Percentiles rank a stretch among this genome's conserved stretches.
Conservation (phyloP, 1,284 basidiomycete genomes). For the Cutaneotrichosporon curvatum region DNA sequence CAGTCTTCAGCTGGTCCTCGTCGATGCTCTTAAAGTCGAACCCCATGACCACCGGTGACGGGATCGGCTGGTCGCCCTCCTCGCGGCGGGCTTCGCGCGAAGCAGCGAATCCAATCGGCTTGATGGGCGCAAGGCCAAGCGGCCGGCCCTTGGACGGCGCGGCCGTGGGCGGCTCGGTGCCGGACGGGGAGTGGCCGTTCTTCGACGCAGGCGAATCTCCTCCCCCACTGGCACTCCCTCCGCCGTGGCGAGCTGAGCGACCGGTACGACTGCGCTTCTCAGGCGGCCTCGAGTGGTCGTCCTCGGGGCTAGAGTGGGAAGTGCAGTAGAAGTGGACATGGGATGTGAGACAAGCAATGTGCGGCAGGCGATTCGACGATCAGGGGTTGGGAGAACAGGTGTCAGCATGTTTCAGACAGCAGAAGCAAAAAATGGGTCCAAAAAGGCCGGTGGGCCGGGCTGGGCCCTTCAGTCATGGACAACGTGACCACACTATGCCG, state of each 20-base stretch:
- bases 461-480: neutral
- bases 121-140: constrained; percentile 25
- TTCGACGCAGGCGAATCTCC: constrained; percentile 16
- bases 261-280: constrained; percentile 15
- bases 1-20: constrained; percentile 41
- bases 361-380: too few species aligned
- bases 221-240: neutral
- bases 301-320: constrained; percentile 7
- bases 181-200: neutral
- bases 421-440: too few species aligned
- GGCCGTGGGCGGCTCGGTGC: constrained; percentile 5
- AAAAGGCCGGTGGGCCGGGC: too few species aligned
- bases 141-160: constrained; percentile 8
- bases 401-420: neutral
- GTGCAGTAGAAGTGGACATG: too few species aligned
- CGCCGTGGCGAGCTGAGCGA: constrained; percentile 6
- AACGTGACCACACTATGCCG: neutral
- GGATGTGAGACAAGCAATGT: neutral
- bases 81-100: constrained; percentile 31
- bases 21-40: constrained; percentile 42
- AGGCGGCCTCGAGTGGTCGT: constrained; percentile 12
- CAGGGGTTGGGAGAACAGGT: too few species aligned
- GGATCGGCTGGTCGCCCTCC: constrained; percentile 26
- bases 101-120: constrained; percentile 40
- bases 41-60: constrained; percentile 43